These are phyloP conservation scores for Inga leiocalycina DNA, from an alignment of 306 rosid species.

Conservation along the genomic window DNA sequence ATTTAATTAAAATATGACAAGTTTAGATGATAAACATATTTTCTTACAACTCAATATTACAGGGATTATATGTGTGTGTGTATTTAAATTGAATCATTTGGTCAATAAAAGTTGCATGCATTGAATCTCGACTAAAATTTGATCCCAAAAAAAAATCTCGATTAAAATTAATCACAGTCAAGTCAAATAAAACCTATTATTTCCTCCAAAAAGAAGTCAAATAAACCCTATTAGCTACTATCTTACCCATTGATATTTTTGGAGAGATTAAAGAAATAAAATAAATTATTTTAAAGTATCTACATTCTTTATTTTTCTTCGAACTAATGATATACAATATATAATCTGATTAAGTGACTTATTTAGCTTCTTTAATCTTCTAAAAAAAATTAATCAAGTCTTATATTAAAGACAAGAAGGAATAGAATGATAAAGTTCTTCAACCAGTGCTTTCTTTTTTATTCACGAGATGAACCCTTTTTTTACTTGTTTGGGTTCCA, in stretches of 20 bases:
- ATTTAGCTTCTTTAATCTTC: too few species aligned
- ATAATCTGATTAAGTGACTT: too few species aligned
- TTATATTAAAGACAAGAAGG: fast-evolving
- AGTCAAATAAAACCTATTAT: neutral
- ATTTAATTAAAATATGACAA: neutral
- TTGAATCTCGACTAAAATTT: neutral
- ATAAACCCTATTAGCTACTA: neutral
- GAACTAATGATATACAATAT: too few species aligned
- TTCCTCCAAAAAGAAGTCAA: neutral
- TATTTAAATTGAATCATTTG: neutral
- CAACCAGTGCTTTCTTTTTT: neutral
- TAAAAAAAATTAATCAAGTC: too few species aligned
- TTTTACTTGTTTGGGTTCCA: neutral
- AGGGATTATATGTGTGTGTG: neutral
- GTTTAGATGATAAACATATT: neutral
- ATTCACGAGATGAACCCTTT: neutral
- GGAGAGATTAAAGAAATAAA: too few species aligned
- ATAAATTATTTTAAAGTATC: too few species aligned
- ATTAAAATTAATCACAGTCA: neutral
- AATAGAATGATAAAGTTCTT: neutral
- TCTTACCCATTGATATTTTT: too few species aligned
- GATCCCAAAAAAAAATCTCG: too few species aligned
- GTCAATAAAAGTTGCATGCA: neutral
- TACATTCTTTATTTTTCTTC: too few species aligned
- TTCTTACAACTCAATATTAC: neutral